Evolutionary conservation across 2,329 filamentous ascomycete genomes (phyloP).

Genomic region (Arthroderma sp.): DNA sequence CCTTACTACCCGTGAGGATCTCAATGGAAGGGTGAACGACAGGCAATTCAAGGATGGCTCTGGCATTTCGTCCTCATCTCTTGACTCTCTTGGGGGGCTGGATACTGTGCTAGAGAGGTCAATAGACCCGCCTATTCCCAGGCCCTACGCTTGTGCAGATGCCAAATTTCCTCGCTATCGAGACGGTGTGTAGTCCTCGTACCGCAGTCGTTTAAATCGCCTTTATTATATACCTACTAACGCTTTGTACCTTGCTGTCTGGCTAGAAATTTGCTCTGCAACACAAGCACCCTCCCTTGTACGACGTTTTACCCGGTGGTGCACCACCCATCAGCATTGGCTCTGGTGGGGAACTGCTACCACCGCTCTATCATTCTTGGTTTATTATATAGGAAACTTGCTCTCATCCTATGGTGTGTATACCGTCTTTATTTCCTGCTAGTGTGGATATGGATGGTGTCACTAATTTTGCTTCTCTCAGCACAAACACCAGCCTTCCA

Average conservation of each 20-base stretch:
- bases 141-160: conserved; percentile 5
- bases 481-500: background rate
- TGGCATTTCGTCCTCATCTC: conserved; percentile 1
- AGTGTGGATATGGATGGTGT: background rate
- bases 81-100: conserved; percentile 4
- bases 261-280: conserved; percentile 10
- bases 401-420: conserved; percentile 5
- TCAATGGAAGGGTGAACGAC: conserved; percentile 43
- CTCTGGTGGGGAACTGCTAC: conserved; percentile 6
- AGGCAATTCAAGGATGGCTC: conserved; percentile 25
- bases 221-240: background rate
- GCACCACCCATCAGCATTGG: background rate
- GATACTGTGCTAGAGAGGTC: background rate
- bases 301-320: conserved; percentile 1
- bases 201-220: background rate
- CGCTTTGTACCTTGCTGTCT: background rate
- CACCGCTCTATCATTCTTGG: background rate
- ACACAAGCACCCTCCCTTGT: conserved; percentile 1
- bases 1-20: conserved; percentile 42
- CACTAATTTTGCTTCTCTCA: background rate
- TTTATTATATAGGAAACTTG: conserved; percentile 5
- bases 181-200: conserved; percentile 7
- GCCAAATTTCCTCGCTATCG: conserved; percentile 9
- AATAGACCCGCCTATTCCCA: background rate
- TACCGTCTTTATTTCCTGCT: background rate